These are phyloP conservation scores for Macrocybe sp. DNA, from an alignment of 1,284 basidiomycete species.

Conservation along the genomic window DNA sequence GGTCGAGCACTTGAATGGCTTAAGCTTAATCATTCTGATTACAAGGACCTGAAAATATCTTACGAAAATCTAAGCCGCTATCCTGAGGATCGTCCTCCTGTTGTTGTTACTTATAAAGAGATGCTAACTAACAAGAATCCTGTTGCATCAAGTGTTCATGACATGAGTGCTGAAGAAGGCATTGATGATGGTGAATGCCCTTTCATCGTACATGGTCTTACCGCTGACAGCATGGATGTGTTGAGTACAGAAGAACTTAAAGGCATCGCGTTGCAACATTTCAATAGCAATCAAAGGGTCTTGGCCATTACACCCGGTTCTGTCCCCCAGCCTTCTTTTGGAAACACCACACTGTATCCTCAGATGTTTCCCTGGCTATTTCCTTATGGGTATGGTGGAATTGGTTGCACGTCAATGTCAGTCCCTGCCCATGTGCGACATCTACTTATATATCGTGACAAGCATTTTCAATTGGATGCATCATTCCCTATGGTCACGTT, in stretches of 20 bases:
- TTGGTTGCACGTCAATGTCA: constrained; percentile 17
- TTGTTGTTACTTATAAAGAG: constrained; percentile 21
- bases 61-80: constrained; percentile 27
- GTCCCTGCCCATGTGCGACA: constrained; percentile 16
- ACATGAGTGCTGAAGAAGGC: constrained; percentile 24
- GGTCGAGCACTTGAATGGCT: constrained; percentile 30
- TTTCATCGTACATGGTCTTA: constrained; percentile 31
- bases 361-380: constrained; percentile 33
- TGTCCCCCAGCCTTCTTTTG: constrained; percentile 20
- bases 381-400: constrained; percentile 29
- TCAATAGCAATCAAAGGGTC: constrained; percentile 13
- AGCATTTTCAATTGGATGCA: constrained; percentile 30
- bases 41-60: constrained; percentile 30
- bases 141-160: constrained; percentile 20
- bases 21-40: constrained; percentile 31
- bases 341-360: constrained; percentile 27
- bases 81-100: constrained; percentile 22
- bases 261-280: constrained; percentile 17
- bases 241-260: constrained; percentile 16
- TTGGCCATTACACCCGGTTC: constrained; percentile 18
- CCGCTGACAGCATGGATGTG: constrained; percentile 17
- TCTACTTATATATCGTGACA: constrained; percentile 33
- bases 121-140: constrained; percentile 13
- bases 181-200: constrained; percentile 25
- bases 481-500: constrained; percentile 34